Evolutionary conservation across 805 yeast species (phyloP).

Genomic region (Metschnikowia drakensbergensis): DNA sequence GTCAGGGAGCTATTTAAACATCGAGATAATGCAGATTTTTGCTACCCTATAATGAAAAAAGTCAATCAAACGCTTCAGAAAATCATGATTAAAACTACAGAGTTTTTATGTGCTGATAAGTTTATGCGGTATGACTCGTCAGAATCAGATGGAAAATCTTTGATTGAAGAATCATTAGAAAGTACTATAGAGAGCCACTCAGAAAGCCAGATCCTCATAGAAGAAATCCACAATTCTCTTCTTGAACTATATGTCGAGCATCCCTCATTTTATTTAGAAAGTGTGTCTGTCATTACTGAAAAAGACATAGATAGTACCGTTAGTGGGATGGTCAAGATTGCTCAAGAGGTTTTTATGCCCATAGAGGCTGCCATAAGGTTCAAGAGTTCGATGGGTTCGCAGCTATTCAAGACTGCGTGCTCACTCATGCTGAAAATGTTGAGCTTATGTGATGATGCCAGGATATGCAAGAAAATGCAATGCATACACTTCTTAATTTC

Average conservation of each 20-base stretch:
- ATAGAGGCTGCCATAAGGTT: slow-evolving; percentile 24
- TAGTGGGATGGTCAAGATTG: slow-evolving; percentile 15
- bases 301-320: slow-evolving; percentile 3
- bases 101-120: neutral
- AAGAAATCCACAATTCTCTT: neutral
- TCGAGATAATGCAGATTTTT: slow-evolving; percentile 19
- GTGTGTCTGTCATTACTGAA: neutral
- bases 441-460: slow-evolving; percentile 7
- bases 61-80: slow-evolving; percentile 22
- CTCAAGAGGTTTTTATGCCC: slow-evolving; percentile 26
- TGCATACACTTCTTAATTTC: slow-evolving; percentile 21
- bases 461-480: slow-evolving; percentile 11
- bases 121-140: neutral
- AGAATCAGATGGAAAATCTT: neutral
- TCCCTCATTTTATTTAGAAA: neutral
- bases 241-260: slow-evolving; percentile 1
- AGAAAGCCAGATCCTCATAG: neutral
- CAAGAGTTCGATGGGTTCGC: slow-evolving; percentile 6
- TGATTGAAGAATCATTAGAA: neutral
- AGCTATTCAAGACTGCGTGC: slow-evolving; percentile 34
- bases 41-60: slow-evolving; percentile 22
- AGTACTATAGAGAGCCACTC: neutral
- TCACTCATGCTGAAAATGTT: slow-evolving; percentile 31
- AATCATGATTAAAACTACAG: slow-evolving; percentile 9
- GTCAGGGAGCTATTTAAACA: slow-evolving; percentile 30